A percentile compares a stretch with the other conserved stretches of the same genome.
phyloP scores from a whole-genome alignment of 805 yeast genomes.

The Torulaspora maleeae region DNA sequence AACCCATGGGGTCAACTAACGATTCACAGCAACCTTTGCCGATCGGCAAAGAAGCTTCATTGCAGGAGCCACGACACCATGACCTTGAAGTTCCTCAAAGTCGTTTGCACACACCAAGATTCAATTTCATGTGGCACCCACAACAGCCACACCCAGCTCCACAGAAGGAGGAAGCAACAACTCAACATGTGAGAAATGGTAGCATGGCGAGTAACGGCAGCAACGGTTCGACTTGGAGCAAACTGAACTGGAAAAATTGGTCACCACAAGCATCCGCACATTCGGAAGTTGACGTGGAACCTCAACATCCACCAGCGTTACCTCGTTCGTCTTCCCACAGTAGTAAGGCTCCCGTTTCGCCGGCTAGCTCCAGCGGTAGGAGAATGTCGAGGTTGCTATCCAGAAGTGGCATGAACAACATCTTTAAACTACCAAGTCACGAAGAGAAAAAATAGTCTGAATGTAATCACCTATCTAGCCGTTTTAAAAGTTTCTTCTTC shows the following conservation, averaged over 20 bases:
- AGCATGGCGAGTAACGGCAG: constrained; percentile 22
- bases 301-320: constrained; percentile 2
- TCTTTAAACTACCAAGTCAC: constrained; percentile 28
- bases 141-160: constrained; percentile 5
- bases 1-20: background rate
- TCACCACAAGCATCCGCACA: constrained; percentile 12
- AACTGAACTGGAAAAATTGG: constrained; percentile 13
- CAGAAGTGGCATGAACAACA: constrained; percentile 26
- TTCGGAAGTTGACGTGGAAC: constrained; percentile 3
- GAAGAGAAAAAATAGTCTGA: constrained; percentile 13
- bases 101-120: constrained; percentile 24
- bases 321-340: constrained; percentile 3
- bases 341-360: constrained; percentile 8
- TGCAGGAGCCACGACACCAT: background rate
- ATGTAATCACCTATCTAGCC: constrained; percentile 14
- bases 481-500: constrained; percentile 41
- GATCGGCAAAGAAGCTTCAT: constrained; percentile 1
- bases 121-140: constrained; percentile 29
- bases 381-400: constrained; percentile 29
- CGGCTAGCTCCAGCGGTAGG: constrained; percentile 18
- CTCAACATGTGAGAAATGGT: constrained; percentile 13
- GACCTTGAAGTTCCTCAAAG: background rate
- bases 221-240: constrained; percentile 22
- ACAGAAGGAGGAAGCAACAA: constrained; percentile 1
- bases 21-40: background rate